phyloP scores from a whole-genome alignment of 208 protist species.

The Novymonas esmeraldas region DNA sequence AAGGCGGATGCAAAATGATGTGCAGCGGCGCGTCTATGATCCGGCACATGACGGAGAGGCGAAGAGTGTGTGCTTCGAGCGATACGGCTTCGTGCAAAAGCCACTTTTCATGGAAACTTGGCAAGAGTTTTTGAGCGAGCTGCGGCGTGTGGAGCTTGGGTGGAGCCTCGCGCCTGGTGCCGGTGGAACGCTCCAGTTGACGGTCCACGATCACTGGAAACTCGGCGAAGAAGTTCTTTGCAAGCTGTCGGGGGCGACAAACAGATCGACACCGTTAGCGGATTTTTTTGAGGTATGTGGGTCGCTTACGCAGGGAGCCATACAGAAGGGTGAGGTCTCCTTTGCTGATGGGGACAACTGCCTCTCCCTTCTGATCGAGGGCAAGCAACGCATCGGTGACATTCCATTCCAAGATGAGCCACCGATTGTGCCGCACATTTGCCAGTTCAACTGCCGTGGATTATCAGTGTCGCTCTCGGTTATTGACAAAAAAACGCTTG shows the following conservation, averaged over 20 bases:
- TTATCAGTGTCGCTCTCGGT: constrained; percentile 67
- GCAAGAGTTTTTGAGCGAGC: constrained; percentile 66
- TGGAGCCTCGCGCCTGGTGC: constrained; percentile 59
- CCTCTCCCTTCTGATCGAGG: constrained; percentile 21
- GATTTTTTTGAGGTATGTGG: constrained; percentile 76
- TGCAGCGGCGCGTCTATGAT: constrained; percentile 5
- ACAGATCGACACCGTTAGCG: constrained; percentile 53
- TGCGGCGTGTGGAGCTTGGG: constrained; percentile 63
- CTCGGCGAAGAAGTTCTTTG: constrained; percentile 55
- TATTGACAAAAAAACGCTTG: constrained; percentile 44
- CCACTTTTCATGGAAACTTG: constrained; percentile 63
- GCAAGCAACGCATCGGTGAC: constrained; percentile 26
- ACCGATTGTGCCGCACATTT: constrained; percentile 41
- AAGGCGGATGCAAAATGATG: not conserved
- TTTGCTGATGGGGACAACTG: constrained; percentile 27
- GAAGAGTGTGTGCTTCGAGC: constrained; percentile 60
- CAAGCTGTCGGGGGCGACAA: constrained; percentile 40
- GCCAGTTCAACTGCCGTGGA: constrained; percentile 56
- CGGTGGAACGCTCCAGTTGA: constrained; percentile 51
- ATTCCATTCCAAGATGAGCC: constrained; percentile 23
- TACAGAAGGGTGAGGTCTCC: constrained; percentile 13
- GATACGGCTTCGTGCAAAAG: constrained; percentile 77
- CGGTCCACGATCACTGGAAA: constrained; percentile 57
- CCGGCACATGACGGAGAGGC: constrained; percentile 50
- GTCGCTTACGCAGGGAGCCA: constrained; percentile 32